Evolutionary conservation across 2,329 filamentous ascomycete genomes (phyloP).

Genomic region (Aureobasidium sp.): DNA sequence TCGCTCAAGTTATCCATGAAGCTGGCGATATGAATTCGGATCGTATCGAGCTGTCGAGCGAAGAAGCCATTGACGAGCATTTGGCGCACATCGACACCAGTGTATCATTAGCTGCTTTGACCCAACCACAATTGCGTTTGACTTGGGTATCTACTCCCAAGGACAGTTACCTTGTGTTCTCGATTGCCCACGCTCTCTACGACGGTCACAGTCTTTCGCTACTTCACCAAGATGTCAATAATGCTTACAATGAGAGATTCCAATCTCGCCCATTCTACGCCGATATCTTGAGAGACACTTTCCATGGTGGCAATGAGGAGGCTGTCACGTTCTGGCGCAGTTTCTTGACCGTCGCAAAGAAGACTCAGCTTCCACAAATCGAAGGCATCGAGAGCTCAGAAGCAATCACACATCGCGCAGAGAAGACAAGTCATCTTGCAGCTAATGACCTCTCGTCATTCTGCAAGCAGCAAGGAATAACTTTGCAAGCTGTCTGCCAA

Average conservation of each 20-base stretch:
- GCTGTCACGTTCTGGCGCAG: constrained; percentile 61
- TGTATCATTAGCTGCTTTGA: constrained; percentile 15
- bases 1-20: constrained; percentile 47
- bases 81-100: constrained; percentile 27
- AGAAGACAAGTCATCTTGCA: constrained; percentile 37
- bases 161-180: constrained; percentile 48
- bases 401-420: constrained; percentile 32
- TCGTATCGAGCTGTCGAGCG: constrained; percentile 14
- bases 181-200: constrained; percentile 79
- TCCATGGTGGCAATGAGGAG: constrained; percentile 38
- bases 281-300: constrained; percentile 46
- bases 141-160: constrained; percentile 27
- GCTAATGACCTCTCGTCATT: constrained; percentile 42
- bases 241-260: constrained; percentile 48
- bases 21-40: constrained; percentile 17
- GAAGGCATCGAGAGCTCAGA: not conserved
- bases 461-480: constrained; percentile 59
- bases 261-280: constrained; percentile 41
- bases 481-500: constrained; percentile 67
- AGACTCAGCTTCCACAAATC: constrained; percentile 30
- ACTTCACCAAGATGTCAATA: constrained; percentile 60
- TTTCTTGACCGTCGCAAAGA: constrained; percentile 48
- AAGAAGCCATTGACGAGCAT: constrained; percentile 14
- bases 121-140: constrained; percentile 26
- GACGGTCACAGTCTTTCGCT: constrained; percentile 77